phyloP scores from a whole-genome alignment of 768 basidiomycete species.

The Tephrocybe sp. region DNA sequence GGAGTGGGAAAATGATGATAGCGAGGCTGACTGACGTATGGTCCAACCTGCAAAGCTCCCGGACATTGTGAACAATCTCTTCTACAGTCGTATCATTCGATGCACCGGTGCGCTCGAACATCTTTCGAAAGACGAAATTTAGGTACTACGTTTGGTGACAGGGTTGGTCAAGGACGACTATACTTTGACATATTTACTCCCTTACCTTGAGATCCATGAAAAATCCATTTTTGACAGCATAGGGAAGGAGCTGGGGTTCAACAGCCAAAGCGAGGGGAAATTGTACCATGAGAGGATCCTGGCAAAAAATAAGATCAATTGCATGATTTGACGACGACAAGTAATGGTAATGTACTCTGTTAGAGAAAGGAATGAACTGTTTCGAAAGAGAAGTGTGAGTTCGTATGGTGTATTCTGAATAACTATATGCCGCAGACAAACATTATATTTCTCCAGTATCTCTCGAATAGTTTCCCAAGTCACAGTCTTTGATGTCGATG shows the following conservation, averaged over 20 bases:
- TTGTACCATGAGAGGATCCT: constrained; percentile 79
- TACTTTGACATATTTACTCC: no score
- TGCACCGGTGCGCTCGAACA: constrained; percentile 62
- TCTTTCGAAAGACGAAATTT: constrained; percentile 84
- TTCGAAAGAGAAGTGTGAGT: constrained; percentile 12
- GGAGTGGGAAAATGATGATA: neutral
- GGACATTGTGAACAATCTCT: constrained; percentile 68
- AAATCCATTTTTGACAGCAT: constrained; percentile 72
- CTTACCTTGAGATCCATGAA: constrained; percentile 73
- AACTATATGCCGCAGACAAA: constrained; percentile 27
- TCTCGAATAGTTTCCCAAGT: constrained; percentile 65
- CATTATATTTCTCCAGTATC: constrained; percentile 69
- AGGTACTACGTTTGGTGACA: constrained; percentile 53
- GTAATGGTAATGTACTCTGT: constrained; percentile 45
- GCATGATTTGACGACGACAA: constrained; percentile 11
- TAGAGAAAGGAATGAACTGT: constrained; percentile 77
- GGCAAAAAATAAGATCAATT: constrained; percentile 14
- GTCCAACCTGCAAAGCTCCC: constrained; percentile 70
- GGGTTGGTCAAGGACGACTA: neutral
- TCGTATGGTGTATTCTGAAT: constrained; percentile 11
- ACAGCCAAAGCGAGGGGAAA: constrained; percentile 76
- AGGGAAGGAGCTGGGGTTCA: constrained; percentile 71
- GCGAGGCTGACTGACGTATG: constrained; percentile 48
- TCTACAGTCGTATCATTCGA: constrained; percentile 51
- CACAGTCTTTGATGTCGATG: constrained; percentile 53